phyloP scores from a whole-genome alignment of 2,329 filamentous ascomycete species.

The Pyrenophora tritici-repentis region DNA sequence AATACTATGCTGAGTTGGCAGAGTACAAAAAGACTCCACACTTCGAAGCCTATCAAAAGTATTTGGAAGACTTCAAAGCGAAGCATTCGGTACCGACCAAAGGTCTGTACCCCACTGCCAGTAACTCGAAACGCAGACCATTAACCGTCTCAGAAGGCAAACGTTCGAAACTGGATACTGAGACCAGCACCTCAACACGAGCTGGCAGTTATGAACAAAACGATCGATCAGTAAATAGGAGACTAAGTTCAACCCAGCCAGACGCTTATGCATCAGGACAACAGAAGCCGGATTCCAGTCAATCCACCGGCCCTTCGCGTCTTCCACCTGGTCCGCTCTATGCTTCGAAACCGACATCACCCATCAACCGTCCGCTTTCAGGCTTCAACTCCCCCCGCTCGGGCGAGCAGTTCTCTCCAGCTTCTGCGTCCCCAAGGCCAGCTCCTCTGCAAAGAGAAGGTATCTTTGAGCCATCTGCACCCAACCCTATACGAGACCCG shows the following conservation, averaged over 20 bases:
- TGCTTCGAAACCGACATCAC: constrained; percentile 43
- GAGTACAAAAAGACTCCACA: constrained; percentile 78
- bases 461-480: constrained; percentile 28
- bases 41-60: constrained; percentile 71
- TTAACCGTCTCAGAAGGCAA: constrained; percentile 48
- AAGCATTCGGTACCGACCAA: constrained; percentile 59
- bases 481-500: constrained; percentile 26
- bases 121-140: constrained; percentile 7
- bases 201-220: constrained; percentile 39
- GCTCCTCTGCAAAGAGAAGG: constrained; percentile 33
- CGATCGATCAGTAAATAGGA: constrained; percentile 33
- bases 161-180: constrained; percentile 50
- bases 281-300: constrained; percentile 34
- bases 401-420: constrained; percentile 42
- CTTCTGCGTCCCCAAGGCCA: constrained; percentile 43
- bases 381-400: constrained; percentile 42
- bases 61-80: constrained; percentile 77
- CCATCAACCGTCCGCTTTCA: constrained; percentile 35
- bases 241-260: constrained; percentile 35
- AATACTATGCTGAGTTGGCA: constrained; percentile 71
- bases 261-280: constrained; percentile 22
- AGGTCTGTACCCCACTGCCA: constrained; percentile 30
- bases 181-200: constrained; percentile 40
- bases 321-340: constrained; percentile 34
- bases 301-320: constrained; percentile 30